phyloP scores from a whole-genome alignment of 2,329 filamentous ascomycete genomes.

The Triangularia verruculosa region DNA sequence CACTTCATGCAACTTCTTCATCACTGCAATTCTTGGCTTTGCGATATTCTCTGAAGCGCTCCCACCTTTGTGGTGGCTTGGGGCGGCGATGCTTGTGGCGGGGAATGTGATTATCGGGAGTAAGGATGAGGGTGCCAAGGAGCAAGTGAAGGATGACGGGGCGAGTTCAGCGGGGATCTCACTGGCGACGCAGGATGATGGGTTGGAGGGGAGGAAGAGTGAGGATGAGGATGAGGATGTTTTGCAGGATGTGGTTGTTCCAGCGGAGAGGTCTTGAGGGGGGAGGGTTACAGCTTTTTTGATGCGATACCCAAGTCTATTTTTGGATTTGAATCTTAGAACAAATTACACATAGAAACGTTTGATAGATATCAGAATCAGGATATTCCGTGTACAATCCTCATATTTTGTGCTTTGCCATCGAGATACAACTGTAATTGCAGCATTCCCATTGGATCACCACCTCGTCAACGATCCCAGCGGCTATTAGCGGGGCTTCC shows the following conservation, averaged over 20 bases:
- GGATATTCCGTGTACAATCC: too few relatives aligned
- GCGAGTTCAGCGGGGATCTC: background rate
- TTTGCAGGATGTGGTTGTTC: conserved; percentile 16
- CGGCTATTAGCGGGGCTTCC: background rate
- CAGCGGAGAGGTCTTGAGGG: background rate
- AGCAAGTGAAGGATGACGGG: conserved; percentile 17
- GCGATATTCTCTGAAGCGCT: conserved; percentile 69
- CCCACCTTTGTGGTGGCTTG: conserved; percentile 73
- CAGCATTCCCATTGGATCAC: background rate
- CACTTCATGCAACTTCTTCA: conserved; percentile 76
- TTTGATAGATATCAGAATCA: too few relatives aligned
- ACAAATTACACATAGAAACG: background rate
- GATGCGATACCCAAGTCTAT: background rate
- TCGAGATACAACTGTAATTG: background rate
- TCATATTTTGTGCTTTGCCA: too few relatives aligned
- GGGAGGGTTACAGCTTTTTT: background rate
- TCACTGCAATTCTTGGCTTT: conserved; percentile 69
- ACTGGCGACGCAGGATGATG: conserved; percentile 1
- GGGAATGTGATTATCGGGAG: conserved; percentile 77
- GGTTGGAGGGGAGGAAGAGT: background rate
- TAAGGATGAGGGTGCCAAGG: conserved; percentile 48
- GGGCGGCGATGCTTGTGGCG: conserved; percentile 67
- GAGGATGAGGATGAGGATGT: conserved; percentile 27
- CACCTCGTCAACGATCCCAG: background rate
- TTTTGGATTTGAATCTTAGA: too few relatives aligned